Percentiles rank a stretch among this genome's conserved stretches.
Evolutionary conservation across 202 grass and related monocot species (phyloP).

Genomic region (Cymbopogon flexuosus): DNA sequence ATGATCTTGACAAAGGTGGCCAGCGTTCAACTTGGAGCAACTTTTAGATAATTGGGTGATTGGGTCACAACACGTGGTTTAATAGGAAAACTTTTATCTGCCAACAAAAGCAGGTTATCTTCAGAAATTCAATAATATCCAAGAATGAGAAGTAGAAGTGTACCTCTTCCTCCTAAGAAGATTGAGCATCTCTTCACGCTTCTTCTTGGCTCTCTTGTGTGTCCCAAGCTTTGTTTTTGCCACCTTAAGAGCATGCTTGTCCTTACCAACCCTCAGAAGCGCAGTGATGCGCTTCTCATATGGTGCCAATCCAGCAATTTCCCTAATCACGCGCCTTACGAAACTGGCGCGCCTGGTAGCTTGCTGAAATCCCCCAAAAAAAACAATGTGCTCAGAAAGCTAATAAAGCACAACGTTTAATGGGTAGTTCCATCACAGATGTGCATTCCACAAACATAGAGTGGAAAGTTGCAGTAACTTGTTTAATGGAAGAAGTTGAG

Average conservation of each 20-base stretch:
- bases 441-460: neutral
- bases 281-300: conserved; percentile 52
- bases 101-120: conserved; percentile 29
- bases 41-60: conserved; percentile 23
- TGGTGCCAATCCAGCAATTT: conserved; percentile 56
- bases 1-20: neutral
- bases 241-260: conserved; percentile 54
- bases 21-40: conserved; percentile 16
- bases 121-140: conserved; percentile 16
- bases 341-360: conserved; percentile 42
- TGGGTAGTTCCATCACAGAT: neutral
- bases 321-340: conserved; percentile 41
- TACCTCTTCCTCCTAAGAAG: conserved; percentile 80
- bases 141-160: conserved; percentile 25
- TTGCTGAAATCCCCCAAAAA: conserved; percentile 37
- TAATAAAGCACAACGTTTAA: neutral
- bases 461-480: neutral
- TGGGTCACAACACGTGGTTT: conserved; percentile 13
- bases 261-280: conserved; percentile 53
- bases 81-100: conserved; percentile 17
- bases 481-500: neutral
- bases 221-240: conserved; percentile 66
- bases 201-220: conserved; percentile 73
- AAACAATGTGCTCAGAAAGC: neutral
- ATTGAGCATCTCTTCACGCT: conserved; percentile 56